A percentile compares a stretch with the other conserved stretches of the same genome.
Conservation (phyloP, 345 rosid species). For the Carallia pectinifolia region DNA sequence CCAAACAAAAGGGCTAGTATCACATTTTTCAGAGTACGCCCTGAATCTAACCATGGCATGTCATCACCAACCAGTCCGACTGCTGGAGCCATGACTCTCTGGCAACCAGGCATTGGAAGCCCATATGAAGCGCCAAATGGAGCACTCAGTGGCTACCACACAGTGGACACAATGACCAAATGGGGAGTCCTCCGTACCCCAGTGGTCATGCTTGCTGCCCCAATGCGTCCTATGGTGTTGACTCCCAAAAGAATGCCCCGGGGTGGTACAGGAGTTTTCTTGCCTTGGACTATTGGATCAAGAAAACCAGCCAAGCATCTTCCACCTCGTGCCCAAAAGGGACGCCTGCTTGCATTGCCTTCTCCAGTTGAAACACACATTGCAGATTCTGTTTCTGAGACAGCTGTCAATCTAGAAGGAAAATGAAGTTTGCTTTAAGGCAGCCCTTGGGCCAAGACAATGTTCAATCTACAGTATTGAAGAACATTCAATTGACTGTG, state of each 20-base stretch:
- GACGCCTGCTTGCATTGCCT: constrained; percentile 50
- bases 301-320: constrained; percentile 69
- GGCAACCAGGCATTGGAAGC: constrained; percentile 52
- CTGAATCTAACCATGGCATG: constrained; percentile 45
- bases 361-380: constrained; percentile 31
- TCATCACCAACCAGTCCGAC: constrained; percentile 52
- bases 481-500: constrained; percentile 15
- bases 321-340: constrained; percentile 85
- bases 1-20: constrained; percentile 65
- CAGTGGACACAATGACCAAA: constrained; percentile 37
- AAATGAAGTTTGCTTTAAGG: constrained; percentile 21
- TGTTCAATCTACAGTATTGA: constrained; percentile 3
- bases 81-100: constrained; percentile 56
- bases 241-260: constrained; percentile 43
- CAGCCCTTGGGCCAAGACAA: constrained; percentile 15
- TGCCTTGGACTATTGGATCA: constrained; percentile 77
- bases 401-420: constrained; percentile 35
- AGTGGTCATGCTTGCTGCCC: constrained; percentile 67
- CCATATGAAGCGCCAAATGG: constrained; percentile 45
- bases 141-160: constrained; percentile 41
- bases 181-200: constrained; percentile 59
- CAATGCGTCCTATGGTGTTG: constrained; percentile 52
- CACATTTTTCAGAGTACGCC: constrained; percentile 78
- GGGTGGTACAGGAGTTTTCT: constrained; percentile 80
- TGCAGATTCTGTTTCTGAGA: constrained; percentile 46